Evolutionary conservation across 2,329 filamentous ascomycete species (phyloP), one percentile per base, ranked within the genome.

Genomic region (Fusarium sp.): DNA sequence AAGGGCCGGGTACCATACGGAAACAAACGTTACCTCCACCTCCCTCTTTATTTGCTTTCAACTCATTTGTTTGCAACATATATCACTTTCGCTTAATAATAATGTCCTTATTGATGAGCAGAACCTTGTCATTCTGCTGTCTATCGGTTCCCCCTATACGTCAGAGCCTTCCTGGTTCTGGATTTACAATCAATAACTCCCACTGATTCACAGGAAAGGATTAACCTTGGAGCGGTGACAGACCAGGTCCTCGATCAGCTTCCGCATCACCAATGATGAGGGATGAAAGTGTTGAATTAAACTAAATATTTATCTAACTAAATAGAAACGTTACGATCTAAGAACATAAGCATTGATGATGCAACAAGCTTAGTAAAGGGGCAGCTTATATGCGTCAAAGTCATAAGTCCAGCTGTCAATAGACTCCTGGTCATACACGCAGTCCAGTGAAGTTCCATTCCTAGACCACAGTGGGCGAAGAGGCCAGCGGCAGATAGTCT

Each of bases 401-500:
- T 63, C 38, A 38, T 71, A 62, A 12, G 63, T 67, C 63, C 68
- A 71, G 34, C 38, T 69, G 25, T 63, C 58, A 24, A 71, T 54
- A 6, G 66, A 71, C 25, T 69, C 24, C 32, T 71, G 52, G 34
- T 71, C 54, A 43, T 69, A 62, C 15, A 69, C 62, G 14, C 68
- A 71, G 12, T 66, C 38, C 4, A 63, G 8, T 3, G 51, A 68
- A 29, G 22, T 34, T 7, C 42, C 42, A n/a, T 56, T 55, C 8
- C 52, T 25, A 46, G 51, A 58, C 66, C 68, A 71, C 16, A 69
- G 30, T 22, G 66, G 66, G 10, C 66, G 66, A n/a, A 76, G 74
- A 7, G 81, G 81, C 80, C 79, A 84, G 54, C 75, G 74, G 74
- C 81, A 83, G 5, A 61, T 45, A 80, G 78, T 71, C 76, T 75